These are phyloP conservation scores for Pleurotus cornucopiae DNA, from an alignment of 768 basidiomycete species.

Conservation along the genomic window DNA sequence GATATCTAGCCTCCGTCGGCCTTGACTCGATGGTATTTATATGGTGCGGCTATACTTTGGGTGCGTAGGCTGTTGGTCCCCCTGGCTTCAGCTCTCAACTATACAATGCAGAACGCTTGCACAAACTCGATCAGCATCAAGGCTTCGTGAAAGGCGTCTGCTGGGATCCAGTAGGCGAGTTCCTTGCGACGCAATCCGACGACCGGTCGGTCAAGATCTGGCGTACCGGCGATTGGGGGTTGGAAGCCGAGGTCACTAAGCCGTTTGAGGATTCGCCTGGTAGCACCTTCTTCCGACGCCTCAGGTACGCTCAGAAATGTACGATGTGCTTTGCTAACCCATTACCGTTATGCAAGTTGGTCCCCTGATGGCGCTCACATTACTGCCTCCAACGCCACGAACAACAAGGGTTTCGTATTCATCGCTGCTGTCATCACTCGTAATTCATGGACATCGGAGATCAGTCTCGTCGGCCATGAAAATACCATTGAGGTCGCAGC, in stretches of 20 bases:
- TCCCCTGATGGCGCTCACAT: slow-evolving; percentile 99
- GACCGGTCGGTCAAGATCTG: slow-evolving; percentile 97
- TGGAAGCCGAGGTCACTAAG: slow-evolving; percentile 81
- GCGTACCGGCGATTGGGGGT: slow-evolving; percentile 88
- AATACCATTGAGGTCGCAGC: slow-evolving; percentile 96
- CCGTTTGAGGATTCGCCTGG: slow-evolving; percentile 94
- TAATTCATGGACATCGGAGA: slow-evolving; percentile 85
- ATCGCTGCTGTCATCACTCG: slow-evolving; percentile 94
- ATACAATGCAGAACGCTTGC: slow-evolving; percentile 60
- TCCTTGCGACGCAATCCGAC: slow-evolving; percentile 95
- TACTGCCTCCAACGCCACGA: slow-evolving; percentile 95
- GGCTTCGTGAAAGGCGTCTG: slow-evolving; percentile 99
- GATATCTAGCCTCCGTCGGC: slow-evolving; percentile 90
- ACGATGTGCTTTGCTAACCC: background rate
- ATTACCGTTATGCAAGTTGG: slow-evolving; percentile 61
- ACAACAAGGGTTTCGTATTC: slow-evolving; percentile 93
- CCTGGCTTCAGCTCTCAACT: background rate
- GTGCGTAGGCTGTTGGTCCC: slow-evolving; percentile 34
- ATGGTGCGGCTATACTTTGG: slow-evolving; percentile 91
- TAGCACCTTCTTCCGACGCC: slow-evolving; percentile 61
- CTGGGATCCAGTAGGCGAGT: slow-evolving; percentile 98
- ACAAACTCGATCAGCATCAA: slow-evolving; percentile 83
- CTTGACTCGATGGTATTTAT: slow-evolving; percentile 88
- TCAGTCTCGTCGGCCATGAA: slow-evolving; percentile 94
- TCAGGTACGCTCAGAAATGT: slow-evolving; percentile 34